Evolutionary conservation across 139 green algal genomes (phyloP).

Genomic region (Volvox africanus): DNA sequence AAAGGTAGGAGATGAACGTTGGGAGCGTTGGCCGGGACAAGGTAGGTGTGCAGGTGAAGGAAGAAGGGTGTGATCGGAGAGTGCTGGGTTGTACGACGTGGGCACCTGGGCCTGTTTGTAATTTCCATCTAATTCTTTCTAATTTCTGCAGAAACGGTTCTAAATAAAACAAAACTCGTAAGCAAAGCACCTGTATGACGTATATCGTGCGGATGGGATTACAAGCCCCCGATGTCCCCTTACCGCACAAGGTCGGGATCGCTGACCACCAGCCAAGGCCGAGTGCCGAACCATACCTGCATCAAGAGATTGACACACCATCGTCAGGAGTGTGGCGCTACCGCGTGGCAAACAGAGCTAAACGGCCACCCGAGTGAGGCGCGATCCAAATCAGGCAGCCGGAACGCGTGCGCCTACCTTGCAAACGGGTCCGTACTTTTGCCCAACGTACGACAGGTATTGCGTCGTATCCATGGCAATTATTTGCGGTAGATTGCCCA

Average conservation of each 20-base stretch:
- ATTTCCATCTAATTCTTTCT: too few relatives aligned
- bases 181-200: background rate
- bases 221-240: background rate
- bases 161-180: background rate
- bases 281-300: constrained; percentile 30
- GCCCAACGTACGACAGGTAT: background rate
- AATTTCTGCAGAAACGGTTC: too few relatives aligned
- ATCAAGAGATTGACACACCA: background rate
- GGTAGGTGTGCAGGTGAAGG: too few relatives aligned
- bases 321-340: background rate
- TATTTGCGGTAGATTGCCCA: constrained; percentile 26
- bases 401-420: background rate
- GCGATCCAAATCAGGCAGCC: too few relatives aligned
- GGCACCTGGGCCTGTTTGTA: too few relatives aligned
- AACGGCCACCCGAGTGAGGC: too few relatives aligned
- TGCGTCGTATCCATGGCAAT: background rate
- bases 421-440: constrained; percentile 1
- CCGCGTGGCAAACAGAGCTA: background rate
- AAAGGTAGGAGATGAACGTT: too few relatives aligned
- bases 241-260: constrained; percentile 28
- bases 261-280: constrained; percentile 7
- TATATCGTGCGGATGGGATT: background rate
- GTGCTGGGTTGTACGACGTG: too few relatives aligned
- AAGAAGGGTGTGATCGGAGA: too few relatives aligned
- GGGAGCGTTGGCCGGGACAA: too few relatives aligned